phyloP scores from a whole-genome alignment of 2,329 filamentous ascomycete genomes.

The Alternaria viburni region DNA sequence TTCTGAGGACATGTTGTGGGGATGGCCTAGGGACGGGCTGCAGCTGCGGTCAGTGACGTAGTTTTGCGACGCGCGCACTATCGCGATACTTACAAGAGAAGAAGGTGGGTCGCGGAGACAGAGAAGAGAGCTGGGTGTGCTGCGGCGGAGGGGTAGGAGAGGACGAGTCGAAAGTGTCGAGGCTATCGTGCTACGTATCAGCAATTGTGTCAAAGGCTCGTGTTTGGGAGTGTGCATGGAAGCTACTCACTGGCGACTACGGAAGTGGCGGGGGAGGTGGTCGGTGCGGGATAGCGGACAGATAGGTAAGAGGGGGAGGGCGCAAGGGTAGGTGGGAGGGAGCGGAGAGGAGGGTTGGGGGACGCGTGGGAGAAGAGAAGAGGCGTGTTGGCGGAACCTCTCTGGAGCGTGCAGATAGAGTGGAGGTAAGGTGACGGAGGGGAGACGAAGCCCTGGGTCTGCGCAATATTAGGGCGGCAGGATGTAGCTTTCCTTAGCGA shows the following conservation, averaged over 20 bases:
- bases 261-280: conserved; percentile 46
- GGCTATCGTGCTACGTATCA: conserved; percentile 28
- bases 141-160: conserved; percentile 11
- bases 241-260: conserved; percentile 39
- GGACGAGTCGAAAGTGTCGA: conserved; percentile 5
- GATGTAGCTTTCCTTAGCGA: conserved; percentile 41
- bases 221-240: conserved; percentile 16
- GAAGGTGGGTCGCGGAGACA: conserved; percentile 6
- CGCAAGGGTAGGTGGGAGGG: conserved; percentile 21
- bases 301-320: conserved; percentile 12
- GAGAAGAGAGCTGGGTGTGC: conserved; percentile 3
- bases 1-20: conserved; percentile 52
- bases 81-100: conserved; percentile 26
- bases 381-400: conserved; percentile 21
- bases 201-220: conserved; percentile 28
- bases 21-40: conserved; percentile 41
- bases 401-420: conserved; percentile 15
- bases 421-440: conserved; percentile 31
- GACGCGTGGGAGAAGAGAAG: conserved; percentile 29
- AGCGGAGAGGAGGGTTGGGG: conserved; percentile 25
- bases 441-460: conserved; percentile 13
- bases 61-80: conserved; percentile 19
- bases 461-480: conserved; percentile 31
- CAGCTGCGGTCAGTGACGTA: conserved; percentile 36
- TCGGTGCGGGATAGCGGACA: conserved; percentile 34